Conservation (phyloP, 192 early-diverging fungal species). For the Coemansia brasiliensis region DNA sequence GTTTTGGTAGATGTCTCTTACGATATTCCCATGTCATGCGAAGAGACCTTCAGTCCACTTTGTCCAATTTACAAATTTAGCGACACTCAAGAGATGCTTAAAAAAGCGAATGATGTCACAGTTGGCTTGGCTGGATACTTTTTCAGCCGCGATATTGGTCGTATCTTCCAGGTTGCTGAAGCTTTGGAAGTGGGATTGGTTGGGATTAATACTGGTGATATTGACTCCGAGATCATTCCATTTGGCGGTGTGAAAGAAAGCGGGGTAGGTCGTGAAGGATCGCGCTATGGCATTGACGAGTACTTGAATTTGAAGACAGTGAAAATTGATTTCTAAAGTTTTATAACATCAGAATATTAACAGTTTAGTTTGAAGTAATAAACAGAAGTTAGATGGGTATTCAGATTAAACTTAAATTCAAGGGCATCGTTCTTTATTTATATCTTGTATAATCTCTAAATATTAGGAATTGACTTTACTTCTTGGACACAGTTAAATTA, state of each 20-base stretch:
- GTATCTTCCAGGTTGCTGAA: slow-evolving; percentile 81
- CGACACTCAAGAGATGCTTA: slow-evolving; percentile 78
- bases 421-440: too few species aligned
- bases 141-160: slow-evolving; percentile 71
- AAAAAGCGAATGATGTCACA: slow-evolving; percentile 68
- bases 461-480: too few species aligned
- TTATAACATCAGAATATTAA: too few species aligned
- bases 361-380: too few species aligned
- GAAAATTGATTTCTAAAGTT: slow-evolving; percentile 22
- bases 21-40: slow-evolving; percentile 66
- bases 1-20: slow-evolving; percentile 69
- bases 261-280: slow-evolving; percentile 60
- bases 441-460: too few species aligned
- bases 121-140: slow-evolving; percentile 86
- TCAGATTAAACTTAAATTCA: too few species aligned
- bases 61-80: slow-evolving; percentile 75
- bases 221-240: slow-evolving; percentile 57
- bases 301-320: slow-evolving; percentile 49
- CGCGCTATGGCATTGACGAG: slow-evolving; percentile 55
- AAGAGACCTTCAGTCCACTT: slow-evolving; percentile 93
- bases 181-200: slow-evolving; percentile 85
- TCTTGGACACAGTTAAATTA: too few species aligned
- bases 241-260: slow-evolving; percentile 65
- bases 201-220: slow-evolving; percentile 74
- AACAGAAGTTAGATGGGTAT: too few species aligned